phyloP scores from a whole-genome alignment of 768 basidiomycete species.

The Clitopilus hobsonii region DNA sequence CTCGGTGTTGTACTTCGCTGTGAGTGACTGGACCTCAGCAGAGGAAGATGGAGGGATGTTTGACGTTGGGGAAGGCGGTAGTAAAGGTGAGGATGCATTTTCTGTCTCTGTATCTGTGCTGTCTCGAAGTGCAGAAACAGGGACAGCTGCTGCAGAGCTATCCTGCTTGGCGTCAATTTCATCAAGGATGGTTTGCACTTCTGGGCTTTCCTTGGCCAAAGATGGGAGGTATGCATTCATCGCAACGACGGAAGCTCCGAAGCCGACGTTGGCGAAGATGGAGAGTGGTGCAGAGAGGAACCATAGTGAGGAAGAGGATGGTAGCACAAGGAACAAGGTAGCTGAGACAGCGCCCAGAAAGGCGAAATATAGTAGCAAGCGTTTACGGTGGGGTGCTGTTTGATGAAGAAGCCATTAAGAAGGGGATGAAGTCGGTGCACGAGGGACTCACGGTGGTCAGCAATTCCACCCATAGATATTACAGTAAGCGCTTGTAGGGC shows the following conservation, averaged over 20 bases:
- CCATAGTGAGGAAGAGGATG: constrained; percentile 72
- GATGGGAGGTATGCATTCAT: constrained; percentile 86
- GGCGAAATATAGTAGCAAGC: constrained; percentile 73
- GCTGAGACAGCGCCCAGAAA: constrained; percentile 65
- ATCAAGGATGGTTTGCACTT: constrained; percentile 39
- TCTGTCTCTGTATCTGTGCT: constrained; percentile 15
- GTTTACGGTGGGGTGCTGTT: constrained; percentile 65
- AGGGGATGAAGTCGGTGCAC: neutral
- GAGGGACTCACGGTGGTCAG: constrained; percentile 72
- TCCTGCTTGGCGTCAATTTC: constrained; percentile 23
- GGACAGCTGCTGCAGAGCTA: constrained; percentile 7
- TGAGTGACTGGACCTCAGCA: constrained; percentile 18
- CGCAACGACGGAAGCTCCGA: constrained; percentile 83
- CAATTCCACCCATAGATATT: constrained; percentile 89
- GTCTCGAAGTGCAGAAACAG: constrained; percentile 14
- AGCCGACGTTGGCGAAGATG: constrained; percentile 77
- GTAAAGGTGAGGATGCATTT: constrained; percentile 34
- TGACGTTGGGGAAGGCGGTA: constrained; percentile 16
- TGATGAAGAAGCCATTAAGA: constrained; percentile 5
- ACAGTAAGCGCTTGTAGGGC: constrained; percentile 90
- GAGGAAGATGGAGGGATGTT: constrained; percentile 16
- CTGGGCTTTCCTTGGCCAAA: constrained; percentile 62
- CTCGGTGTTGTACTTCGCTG: constrained; percentile 43
- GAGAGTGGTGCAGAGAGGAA: constrained; percentile 63
- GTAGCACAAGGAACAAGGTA: constrained; percentile 65